These are phyloP conservation scores for Vanilla planifolia DNA, from an alignment of 106 monocot species.

Conservation along the genomic window DNA sequence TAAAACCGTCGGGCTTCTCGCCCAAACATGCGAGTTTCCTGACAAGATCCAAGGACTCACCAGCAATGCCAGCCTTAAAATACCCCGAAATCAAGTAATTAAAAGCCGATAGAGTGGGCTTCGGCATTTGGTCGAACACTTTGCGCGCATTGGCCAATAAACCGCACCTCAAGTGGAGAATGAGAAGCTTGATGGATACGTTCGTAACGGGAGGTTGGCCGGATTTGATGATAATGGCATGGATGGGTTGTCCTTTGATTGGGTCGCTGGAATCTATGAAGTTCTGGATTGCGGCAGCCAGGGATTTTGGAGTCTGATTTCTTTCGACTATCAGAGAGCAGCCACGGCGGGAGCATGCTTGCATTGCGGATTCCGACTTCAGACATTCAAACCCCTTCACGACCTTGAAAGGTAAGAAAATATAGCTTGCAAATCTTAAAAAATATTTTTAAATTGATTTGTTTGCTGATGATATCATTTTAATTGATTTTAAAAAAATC, in stretches of 20 bases:
- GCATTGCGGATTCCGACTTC: slow-evolving; percentile 1
- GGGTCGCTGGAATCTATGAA: slow-evolving; percentile 50
- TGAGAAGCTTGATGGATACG: slow-evolving; percentile 70
- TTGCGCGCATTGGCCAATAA: slow-evolving; percentile 51
- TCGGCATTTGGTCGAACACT: slow-evolving; percentile 70
- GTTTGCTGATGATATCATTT: no score
- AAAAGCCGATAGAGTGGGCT: slow-evolving; percentile 52
- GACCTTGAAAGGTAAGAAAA: background rate
- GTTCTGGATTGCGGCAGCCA: slow-evolving; percentile 43
- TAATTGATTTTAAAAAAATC: no score
- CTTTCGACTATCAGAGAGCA: background rate
- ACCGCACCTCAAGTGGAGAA: slow-evolving; percentile 56
- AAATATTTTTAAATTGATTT: no score
- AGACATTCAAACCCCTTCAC: no score
- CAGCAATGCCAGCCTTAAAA: slow-evolving; percentile 29
- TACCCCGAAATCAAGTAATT: slow-evolving; percentile 74
- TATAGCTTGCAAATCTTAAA: background rate
- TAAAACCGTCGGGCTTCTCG: slow-evolving; percentile 62
- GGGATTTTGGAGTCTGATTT: slow-evolving; percentile 20
- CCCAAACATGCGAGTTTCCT: slow-evolving; percentile 27
- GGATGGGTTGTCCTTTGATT: slow-evolving; percentile 33
- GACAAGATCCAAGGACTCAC: slow-evolving; percentile 37
- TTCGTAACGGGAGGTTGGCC: slow-evolving; percentile 27
- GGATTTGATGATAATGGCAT: slow-evolving; percentile 41
- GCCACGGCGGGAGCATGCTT: background rate